Evolutionary conservation across 345 rosid genomes (phyloP), one percentile per base, ranked within the genome.

Genomic region (Populus deltoides): DNA sequence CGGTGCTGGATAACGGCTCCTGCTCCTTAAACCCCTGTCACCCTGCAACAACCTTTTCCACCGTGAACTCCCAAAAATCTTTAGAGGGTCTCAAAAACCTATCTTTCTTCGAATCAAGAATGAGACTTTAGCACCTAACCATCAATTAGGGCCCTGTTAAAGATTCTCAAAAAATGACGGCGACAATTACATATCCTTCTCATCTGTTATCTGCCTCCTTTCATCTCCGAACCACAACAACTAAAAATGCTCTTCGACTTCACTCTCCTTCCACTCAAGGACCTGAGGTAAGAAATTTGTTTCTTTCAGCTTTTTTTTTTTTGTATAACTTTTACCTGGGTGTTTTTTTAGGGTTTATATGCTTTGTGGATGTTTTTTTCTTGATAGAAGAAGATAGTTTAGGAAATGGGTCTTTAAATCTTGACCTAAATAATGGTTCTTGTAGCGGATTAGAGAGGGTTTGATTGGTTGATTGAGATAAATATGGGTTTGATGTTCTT

Each of bases 161-260:
- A 51, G 36, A n/a, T 66, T 27, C 17, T 49, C 65, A 29, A 68
- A 67, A 71, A 71, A 83, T 87, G 88, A 62, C 85, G 8, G 70
- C 76, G 87, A 66, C 86, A 8, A 75, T 74, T 43, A 57, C 78
- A 31, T 71, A 24, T 76, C 43, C 74, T 25, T 77, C 81, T 36
- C 77, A 39, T 66, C 75, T 77, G 75, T 47, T 80, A 66, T 78
- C 73, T 76, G 67, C 86, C 53, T 75, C 85, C 24, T 67, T 55
- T 76, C 77, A 73, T 47, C 76, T 61, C 38, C 83, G 69, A 71
- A 55, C 72, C 36, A 71, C 80, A 45, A 66, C 84, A 17, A 68
- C 70, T 10, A 49, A 71, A 66, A 66, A 75, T 79, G 57, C 41
- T 25, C 53, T 47, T 47, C 55, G 74, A 62, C 20, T 45, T 53